Evolutionary conservation across 2,329 filamentous ascomycete genomes (phyloP), one percentile per base, ranked within the genome.

Genomic region (Cercospora sp.): DNA sequence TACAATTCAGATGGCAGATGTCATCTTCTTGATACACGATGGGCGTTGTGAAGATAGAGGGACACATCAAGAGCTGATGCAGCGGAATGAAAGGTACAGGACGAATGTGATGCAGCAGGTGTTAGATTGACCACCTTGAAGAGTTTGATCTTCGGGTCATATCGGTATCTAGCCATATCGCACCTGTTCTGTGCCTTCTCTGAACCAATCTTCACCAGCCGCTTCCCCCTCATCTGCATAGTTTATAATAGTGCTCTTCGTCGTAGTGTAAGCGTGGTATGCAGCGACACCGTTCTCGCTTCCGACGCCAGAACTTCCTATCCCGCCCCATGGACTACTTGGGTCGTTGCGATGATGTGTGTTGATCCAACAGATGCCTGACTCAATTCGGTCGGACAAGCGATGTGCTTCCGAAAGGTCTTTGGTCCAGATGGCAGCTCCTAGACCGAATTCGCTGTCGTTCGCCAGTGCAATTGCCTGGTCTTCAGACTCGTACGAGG

Each of bases 261-360:
- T 84, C 33, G 78, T 80, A 0, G 81, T 83, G 63, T 83, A 83
- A 2, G 80, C 78, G 65, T 79, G 75, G 57, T 81, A 82, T 0
- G 80, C 80, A 70, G 82, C 90, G 0, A 88, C 72, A 0, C 90
- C 90, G 73, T 92, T 92, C 81, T 93, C 90, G 68, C 89, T 91
- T 1, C 90, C 90, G 0, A 92, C 84, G 1, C 90, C 90, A 1
- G 85, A 83, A 39, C 81, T 81, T 72, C 88, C 87, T 31, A 86
- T 81, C 1, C 89, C 88, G 28, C 90, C 90, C 89, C 90, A 90
- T 0, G 90, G 88, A 67, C 88, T 89, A 72, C 88, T 89, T 0
- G 90, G 89, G 71, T 91, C 90, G 72, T 91, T 92, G 36, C 89
- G 84, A 75, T 92, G 89, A 77, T 92, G 89, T 0, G 80, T 83